These are phyloP conservation scores for Corrigiola litoralis DNA, from an alignment of 179 eudicot genomes.

Conservation along the genomic window DNA sequence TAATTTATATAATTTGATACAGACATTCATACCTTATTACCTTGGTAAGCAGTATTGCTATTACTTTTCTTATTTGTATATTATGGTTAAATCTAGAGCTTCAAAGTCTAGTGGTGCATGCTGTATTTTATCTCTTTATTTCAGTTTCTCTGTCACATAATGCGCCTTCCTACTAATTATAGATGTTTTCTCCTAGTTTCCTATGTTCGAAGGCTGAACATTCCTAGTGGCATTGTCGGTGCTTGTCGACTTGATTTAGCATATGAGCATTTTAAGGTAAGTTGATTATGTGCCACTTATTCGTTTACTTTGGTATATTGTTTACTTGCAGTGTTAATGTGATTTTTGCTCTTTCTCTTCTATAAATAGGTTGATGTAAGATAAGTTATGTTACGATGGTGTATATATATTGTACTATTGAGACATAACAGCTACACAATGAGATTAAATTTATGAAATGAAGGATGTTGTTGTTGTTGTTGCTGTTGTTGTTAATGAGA, in stretches of 20 bases:
- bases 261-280: conserved; percentile 89
- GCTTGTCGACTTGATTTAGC: conserved; percentile 96
- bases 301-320: background rate
- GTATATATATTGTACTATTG: too few relatives aligned
- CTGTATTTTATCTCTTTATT: background rate
- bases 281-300: background rate
- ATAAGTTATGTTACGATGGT: background rate
- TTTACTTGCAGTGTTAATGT: background rate
- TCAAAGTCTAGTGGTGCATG: background rate
- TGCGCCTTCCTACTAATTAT: conserved; percentile 14
- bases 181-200: conserved; percentile 55
- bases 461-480: too few relatives aligned
- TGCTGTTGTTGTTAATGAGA: too few relatives aligned
- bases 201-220: conserved; percentile 75
- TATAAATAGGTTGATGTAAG: too few relatives aligned
- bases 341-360: too few relatives aligned
- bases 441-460: too few relatives aligned
- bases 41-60: background rate
- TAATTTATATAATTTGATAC: background rate
- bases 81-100: background rate
- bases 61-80: background rate
- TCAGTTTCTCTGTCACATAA: background rate
- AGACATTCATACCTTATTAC: background rate
- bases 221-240: conserved; percentile 96
- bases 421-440: too few relatives aligned